Evolutionary conservation across 192 early-diverging fungal genomes (phyloP).

Genomic region (Kappamyces sp.): DNA sequence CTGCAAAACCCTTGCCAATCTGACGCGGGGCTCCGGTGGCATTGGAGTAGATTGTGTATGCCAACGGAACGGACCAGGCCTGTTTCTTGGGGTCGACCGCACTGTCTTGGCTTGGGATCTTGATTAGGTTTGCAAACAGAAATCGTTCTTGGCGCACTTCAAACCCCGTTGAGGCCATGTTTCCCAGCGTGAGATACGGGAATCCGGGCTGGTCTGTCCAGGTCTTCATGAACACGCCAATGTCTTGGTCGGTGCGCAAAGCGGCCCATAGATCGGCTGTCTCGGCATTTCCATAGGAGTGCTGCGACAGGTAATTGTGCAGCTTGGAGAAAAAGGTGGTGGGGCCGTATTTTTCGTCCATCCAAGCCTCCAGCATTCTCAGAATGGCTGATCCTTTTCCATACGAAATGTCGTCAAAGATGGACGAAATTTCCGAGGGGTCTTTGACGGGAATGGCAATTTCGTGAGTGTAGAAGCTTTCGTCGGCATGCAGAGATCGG

Average conservation of each 20-base stretch:
- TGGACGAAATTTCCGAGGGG: conserved; percentile 42
- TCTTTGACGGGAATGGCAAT: conserved; percentile 24
- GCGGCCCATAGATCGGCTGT: conserved; percentile 80
- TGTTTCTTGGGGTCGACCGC: background rate
- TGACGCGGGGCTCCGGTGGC: background rate
- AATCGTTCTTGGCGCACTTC: conserved; percentile 1
- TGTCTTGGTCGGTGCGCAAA: conserved; percentile 31
- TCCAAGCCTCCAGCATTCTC: conserved; percentile 31
- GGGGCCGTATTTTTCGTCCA: conserved; percentile 20
- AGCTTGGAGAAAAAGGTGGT: conserved; percentile 21
- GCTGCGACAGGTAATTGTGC: conserved; percentile 53
- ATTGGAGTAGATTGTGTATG: conserved; percentile 14
- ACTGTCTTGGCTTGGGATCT: background rate
- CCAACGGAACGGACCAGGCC: conserved; percentile 7
- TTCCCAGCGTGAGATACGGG: conserved; percentile 19
- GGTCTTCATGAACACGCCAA: conserved; percentile 25
- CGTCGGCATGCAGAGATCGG: conserved; percentile 28
- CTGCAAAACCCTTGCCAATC: conserved; percentile 3
- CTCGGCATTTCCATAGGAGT: conserved; percentile 73
- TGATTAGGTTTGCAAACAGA: conserved; percentile 5
- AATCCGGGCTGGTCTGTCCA: conserved; percentile 39
- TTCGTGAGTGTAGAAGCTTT: conserved; percentile 26
- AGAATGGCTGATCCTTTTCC: conserved; percentile 81
- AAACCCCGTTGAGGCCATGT: background rate
- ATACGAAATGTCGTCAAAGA: conserved; percentile 86